Percentiles rank a stretch among this genome's conserved stretches.
These are phyloP conservation scores for Acephala macrosclerotiorum DNA, from an alignment of 2,329 filamentous ascomycete genomes.

Conservation along the genomic window DNA sequence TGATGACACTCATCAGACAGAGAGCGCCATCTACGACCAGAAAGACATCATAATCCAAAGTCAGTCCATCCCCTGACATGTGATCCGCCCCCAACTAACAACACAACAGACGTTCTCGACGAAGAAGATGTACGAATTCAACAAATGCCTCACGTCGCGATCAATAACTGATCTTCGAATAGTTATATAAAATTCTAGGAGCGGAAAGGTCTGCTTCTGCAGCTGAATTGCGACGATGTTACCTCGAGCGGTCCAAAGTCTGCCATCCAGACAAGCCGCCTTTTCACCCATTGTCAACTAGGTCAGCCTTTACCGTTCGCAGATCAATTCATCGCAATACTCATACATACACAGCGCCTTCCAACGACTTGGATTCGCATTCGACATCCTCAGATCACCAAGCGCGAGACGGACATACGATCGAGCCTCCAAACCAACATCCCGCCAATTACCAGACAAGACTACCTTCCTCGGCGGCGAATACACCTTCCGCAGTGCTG, in stretches of 20 bases:
- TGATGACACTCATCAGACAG: conserved; percentile 39
- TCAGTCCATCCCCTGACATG: conserved; percentile 40
- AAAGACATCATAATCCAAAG: conserved; percentile 41
- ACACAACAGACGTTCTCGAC: conserved; percentile 40
- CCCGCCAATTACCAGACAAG: conserved; percentile 41
- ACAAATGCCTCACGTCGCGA: not conserved
- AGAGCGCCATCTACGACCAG: conserved; percentile 32
- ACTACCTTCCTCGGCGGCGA: conserved; percentile 48
- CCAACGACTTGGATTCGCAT: conserved; percentile 49
- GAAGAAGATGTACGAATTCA: conserved; percentile 45
- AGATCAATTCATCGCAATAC: not conserved
- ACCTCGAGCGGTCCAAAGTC: conserved; percentile 49
- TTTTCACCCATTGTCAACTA: conserved; percentile 47
- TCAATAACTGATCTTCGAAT: conserved; percentile 25
- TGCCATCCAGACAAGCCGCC: conserved; percentile 50
- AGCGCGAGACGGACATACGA: conserved; percentile 48
- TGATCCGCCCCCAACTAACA: conserved; percentile 36
- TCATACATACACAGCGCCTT: conserved; percentile 44
- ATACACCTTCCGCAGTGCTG: conserved; percentile 47
- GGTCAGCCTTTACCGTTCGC: conserved; percentile 30
- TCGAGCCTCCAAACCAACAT: conserved; percentile 43
- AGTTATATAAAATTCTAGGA: conserved; percentile 49
- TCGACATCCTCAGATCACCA: conserved; percentile 49
- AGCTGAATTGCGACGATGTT: conserved; percentile 48
- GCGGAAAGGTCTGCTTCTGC: conserved; percentile 44